Percentiles rank a stretch among this genome's conserved stretches.
phyloP scores from a whole-genome alignment of 2,329 filamentous ascomycete species.

The Pseudopithomyces maydicus region DNA sequence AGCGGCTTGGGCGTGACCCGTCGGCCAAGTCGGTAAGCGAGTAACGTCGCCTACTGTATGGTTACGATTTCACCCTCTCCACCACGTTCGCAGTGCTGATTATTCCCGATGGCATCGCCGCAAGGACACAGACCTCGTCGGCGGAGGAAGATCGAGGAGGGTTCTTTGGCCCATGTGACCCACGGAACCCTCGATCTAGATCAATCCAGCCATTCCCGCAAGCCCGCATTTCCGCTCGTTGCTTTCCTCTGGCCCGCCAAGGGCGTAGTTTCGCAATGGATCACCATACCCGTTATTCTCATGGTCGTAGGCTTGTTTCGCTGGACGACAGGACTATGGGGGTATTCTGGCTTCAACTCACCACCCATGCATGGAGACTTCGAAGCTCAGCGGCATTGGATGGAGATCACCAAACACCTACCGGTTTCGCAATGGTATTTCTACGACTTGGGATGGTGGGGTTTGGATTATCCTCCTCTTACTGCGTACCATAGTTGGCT shows the following conservation, averaged over 20 bases:
- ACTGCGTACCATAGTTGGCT: conserved; percentile 98
- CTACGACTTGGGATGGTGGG: conserved; percentile 96
- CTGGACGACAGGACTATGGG: conserved; percentile 92
- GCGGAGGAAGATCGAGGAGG: conserved; percentile 49
- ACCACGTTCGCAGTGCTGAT: not conserved
- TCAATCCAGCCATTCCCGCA: conserved; percentile 50
- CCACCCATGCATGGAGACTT: conserved; percentile 97
- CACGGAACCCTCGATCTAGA: conserved; percentile 53
- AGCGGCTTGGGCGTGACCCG: not conserved
- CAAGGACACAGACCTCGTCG: conserved; percentile 49
- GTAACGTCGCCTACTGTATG: conserved; percentile 10
- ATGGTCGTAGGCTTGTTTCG: conserved; percentile 91
- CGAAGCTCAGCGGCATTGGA: conserved; percentile 98
- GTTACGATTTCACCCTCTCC: not conserved
- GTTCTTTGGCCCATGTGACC: conserved; percentile 44
- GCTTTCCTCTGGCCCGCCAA: conserved; percentile 95
- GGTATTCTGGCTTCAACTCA: conserved; percentile 83
- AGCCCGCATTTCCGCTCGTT: conserved; percentile 84
- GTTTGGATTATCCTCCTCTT: conserved; percentile 93
- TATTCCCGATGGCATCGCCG: conserved; percentile 35
- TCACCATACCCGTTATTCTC: conserved; percentile 82
- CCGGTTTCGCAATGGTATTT: conserved; percentile 97
- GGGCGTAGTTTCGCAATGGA: conserved; percentile 85
- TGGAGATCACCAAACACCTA: conserved; percentile 90
- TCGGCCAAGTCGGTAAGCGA: not conserved